These are phyloP conservation scores for Tritrichomonas foetus DNA, from an alignment of 208 protist species.

Conservation along the genomic window DNA sequence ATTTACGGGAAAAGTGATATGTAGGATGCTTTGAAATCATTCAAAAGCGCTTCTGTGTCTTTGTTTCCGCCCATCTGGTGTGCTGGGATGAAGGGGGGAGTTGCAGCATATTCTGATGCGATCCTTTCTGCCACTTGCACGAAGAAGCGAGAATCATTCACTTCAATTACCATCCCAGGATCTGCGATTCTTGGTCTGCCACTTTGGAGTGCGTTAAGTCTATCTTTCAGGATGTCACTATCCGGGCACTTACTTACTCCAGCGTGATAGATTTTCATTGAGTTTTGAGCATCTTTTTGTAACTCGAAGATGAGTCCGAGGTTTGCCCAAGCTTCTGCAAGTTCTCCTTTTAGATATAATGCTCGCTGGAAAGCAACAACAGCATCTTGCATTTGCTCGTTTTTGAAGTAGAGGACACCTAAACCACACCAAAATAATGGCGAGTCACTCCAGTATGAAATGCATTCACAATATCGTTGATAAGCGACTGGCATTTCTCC, in stretches of 20 bases:
- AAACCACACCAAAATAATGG: slow-evolving; percentile 23
- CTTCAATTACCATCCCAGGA: not conserved
- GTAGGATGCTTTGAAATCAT: too few species aligned
- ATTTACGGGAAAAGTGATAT: too few species aligned
- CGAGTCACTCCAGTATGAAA: not conserved
- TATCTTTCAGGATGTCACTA: not conserved
- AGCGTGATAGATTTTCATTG: not conserved
- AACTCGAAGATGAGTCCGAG: slow-evolving; percentile 4
- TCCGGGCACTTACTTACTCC: not conserved
- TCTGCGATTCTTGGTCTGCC: not conserved
- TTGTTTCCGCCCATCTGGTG: too few species aligned
- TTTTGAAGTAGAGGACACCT: slow-evolving; percentile 23
- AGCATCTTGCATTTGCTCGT: slow-evolving; percentile 4
- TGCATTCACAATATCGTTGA: not conserved
- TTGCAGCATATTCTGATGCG: not conserved
- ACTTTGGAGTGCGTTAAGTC: not conserved
- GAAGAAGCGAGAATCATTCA: not conserved
- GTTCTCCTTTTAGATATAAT: not conserved
- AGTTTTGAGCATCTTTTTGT: not conserved
- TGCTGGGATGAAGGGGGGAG: not conserved
- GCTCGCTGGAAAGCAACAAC: slow-evolving; percentile 2
- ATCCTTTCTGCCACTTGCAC: not conserved
- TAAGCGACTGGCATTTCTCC: not conserved
- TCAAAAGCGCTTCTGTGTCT: too few species aligned
- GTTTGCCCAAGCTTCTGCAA: slow-evolving; percentile 11